Percentiles rank a stretch among this genome's conserved stretches.
Evolutionary conservation across 2,329 filamentous ascomycete species (phyloP).

Genomic region (Fusarium annulatum): DNA sequence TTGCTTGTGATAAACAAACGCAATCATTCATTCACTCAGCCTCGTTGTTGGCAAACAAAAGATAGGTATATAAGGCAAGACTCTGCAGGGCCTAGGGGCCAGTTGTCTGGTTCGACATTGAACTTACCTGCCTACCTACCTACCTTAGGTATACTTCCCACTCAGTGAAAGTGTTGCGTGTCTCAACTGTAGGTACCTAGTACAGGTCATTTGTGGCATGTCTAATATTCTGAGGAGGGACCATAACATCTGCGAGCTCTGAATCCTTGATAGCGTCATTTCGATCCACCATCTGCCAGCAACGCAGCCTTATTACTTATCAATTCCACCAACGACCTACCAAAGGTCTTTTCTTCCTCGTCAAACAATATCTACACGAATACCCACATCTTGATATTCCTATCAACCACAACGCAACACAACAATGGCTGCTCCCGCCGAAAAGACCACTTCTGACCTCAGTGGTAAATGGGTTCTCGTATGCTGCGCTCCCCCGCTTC

Average conservation of each 20-base stretch:
- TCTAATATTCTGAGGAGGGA: constrained; percentile 4
- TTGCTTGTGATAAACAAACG: constrained; percentile 33
- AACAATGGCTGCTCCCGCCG: constrained; percentile 77
- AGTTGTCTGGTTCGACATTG: background rate
- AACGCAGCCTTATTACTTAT: constrained; percentile 15
- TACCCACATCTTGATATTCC: background rate
- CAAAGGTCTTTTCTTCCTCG: background rate
- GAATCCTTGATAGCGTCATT: constrained; percentile 35
- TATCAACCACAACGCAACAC: constrained; percentile 39
- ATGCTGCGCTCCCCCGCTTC: constrained; percentile 44
- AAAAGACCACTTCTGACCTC: constrained; percentile 74
- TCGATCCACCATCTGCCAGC: constrained; percentile 27
- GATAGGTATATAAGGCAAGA: background rate
- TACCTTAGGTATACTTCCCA: background rate
- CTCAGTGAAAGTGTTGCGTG: background rate
- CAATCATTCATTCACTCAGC: background rate
- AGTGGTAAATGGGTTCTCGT: constrained; percentile 78
- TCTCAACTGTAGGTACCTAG: background rate
- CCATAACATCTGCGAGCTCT: background rate
- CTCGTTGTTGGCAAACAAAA: background rate
- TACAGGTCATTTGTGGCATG: background rate
- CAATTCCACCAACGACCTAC: background rate
- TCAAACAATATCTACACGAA: background rate
- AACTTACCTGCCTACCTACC: background rate
- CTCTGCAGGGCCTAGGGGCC: background rate